Evolutionary conservation across 2,329 filamentous ascomycete genomes (phyloP).

Genomic region (Penicillium sp.): DNA sequence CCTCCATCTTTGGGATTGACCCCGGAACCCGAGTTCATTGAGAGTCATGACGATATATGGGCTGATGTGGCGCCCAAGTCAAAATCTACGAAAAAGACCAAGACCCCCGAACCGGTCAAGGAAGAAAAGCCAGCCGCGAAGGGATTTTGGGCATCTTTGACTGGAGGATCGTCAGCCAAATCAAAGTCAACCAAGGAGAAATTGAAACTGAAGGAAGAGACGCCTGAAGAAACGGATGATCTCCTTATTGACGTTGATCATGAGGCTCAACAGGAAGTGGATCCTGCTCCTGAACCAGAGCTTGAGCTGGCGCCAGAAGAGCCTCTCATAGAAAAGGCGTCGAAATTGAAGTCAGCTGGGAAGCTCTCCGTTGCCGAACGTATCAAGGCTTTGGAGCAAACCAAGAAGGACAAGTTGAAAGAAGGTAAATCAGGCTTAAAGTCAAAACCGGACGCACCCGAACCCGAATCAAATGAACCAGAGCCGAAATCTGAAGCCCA

Average conservation of each 20-base stretch:
- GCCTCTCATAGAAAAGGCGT: conserved; percentile 35
- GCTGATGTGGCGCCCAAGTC: conserved; percentile 34
- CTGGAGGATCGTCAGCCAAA: conserved; percentile 36
- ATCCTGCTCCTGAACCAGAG: conserved; percentile 37
- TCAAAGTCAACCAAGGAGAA: conserved; percentile 42
- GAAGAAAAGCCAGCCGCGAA: conserved; percentile 37
- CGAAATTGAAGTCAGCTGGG: conserved; percentile 39
- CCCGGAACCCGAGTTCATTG: conserved; percentile 31
- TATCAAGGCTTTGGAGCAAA: conserved; percentile 45
- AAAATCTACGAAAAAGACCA: conserved; percentile 30
- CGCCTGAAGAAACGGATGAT: conserved; percentile 18
- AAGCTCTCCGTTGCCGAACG: conserved; percentile 49
- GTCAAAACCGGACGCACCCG: conserved; percentile 18
- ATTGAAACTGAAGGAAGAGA: conserved; percentile 16
- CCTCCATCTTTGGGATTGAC: conserved; percentile 42
- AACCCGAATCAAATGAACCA: neutral
- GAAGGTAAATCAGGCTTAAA: conserved; percentile 34
- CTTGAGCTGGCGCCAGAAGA: conserved; percentile 3
- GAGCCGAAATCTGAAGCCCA: neutral
- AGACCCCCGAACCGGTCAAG: conserved; percentile 16
- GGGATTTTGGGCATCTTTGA: conserved; percentile 43
- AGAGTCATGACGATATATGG: conserved; percentile 36
- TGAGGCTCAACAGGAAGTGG: conserved; percentile 30
- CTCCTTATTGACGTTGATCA: conserved; percentile 35
- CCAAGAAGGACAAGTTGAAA: conserved; percentile 36